These are phyloP conservation scores for Flammula alnicola DNA, from an alignment of 1,284 basidiomycete genomes.

Conservation along the genomic window DNA sequence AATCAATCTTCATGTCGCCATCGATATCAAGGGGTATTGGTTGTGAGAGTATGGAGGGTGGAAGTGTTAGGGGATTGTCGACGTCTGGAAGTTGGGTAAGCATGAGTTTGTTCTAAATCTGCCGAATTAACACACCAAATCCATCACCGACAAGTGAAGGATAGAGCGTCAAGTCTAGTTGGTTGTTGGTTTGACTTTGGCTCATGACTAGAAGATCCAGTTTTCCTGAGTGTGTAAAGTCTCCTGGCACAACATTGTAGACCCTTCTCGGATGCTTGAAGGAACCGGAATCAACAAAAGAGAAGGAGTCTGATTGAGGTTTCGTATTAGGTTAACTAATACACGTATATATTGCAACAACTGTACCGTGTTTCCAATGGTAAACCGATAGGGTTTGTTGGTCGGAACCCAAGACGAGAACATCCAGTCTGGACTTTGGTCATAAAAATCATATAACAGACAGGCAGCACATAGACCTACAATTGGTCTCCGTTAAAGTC, in stretches of 20 bases:
- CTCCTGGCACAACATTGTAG: slow-evolving; percentile 87
- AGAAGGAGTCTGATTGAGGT: slow-evolving; percentile 60
- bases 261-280: slow-evolving; percentile 61
- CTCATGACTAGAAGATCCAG: slow-evolving; percentile 92
- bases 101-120: not conserved
- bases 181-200: slow-evolving; percentile 49
- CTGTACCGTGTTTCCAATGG: slow-evolving; percentile 84
- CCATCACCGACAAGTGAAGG: slow-evolving; percentile 63
- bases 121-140: slow-evolving; percentile 59
- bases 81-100: slow-evolving; percentile 31
- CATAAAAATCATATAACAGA: slow-evolving; percentile 8
- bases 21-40: slow-evolving; percentile 88
- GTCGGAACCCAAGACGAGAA: slow-evolving; percentile 76
- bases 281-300: slow-evolving; percentile 57
- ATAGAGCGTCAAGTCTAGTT: slow-evolving; percentile 73
- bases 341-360: not conserved
- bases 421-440: slow-evolving; percentile 66
- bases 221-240: slow-evolving; percentile 91
- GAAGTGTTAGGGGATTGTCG: slow-evolving; percentile 54
- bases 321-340: not conserved
- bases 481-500: slow-evolving; percentile 97
- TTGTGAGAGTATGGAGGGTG: slow-evolving; percentile 74
- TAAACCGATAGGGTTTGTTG: slow-evolving; percentile 77
- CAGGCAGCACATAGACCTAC: slow-evolving; percentile 49
- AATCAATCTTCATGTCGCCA: slow-evolving; percentile 88